Conservation (phyloP, 1,284 basidiomycete species). For the Sphaerobolus stellatus region DNA sequence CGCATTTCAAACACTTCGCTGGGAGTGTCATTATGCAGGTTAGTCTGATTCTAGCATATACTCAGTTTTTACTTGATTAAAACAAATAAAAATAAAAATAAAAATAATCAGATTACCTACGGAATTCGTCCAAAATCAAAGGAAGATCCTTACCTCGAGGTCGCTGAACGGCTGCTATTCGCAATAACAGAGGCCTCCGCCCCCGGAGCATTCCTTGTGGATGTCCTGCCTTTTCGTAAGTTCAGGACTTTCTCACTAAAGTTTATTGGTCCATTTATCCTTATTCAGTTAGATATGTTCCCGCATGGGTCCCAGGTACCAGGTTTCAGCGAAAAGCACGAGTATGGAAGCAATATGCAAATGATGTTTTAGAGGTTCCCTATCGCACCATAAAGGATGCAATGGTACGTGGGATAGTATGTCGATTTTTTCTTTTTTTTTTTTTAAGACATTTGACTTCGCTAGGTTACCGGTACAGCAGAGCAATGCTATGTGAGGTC, state of each 20-base stretch:
- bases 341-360: not conserved
- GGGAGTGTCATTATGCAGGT: not conserved
- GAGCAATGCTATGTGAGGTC: too few species aligned
- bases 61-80: too few species aligned
- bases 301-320: not conserved
- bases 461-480: not conserved
- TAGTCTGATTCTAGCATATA: too few species aligned
- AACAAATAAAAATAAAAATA: too few species aligned
- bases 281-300: not conserved
- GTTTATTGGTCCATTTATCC: slow-evolving; percentile 11
- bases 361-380: not conserved
- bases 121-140: not conserved
- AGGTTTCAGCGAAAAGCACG: slow-evolving; percentile 36
- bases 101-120: not conserved
- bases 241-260: slow-evolving; percentile 8
- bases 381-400: not conserved
- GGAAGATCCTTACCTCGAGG: not conserved
- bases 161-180: slow-evolving; percentile 7
- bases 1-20: not conserved
- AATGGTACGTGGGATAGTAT: slow-evolving; percentile 13
- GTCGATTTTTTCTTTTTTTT: not conserved
- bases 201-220: not conserved
- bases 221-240: not conserved
- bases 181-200: not conserved
- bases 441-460: not conserved